Evolutionary conservation across 1,284 basidiomycete species (phyloP), one percentile per base, ranked within the genome.

Genomic region (Salmacisia buchloeana): DNA sequence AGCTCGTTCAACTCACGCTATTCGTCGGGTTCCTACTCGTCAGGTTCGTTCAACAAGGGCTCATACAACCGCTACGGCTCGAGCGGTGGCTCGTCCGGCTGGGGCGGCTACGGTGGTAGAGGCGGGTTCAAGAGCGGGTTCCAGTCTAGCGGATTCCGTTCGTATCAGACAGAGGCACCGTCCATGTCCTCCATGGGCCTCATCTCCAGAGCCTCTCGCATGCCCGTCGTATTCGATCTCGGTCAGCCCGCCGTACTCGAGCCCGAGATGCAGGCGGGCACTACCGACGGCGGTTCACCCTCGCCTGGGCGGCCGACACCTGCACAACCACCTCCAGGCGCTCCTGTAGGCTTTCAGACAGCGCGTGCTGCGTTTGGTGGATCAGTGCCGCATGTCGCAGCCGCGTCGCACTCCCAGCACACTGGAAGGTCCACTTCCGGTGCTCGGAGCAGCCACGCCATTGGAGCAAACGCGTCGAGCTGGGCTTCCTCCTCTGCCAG

Each of bases 31-130:
- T 18, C 36, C 38, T 29, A 33, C 27, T 18, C 58, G 41, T 9
- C 27, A 12, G 58, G 27, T 15, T 18, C 10, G 58, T 52, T 52
- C 46, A 52, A 52, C 9, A 5, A 21, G 2, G 46, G 46, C 46
- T 52, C 46, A 1, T 52, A 52, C 46, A 31, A 52, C 18, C 46
- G 46, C 18, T 52, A 39, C 25, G 38, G 41, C 25, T 29, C 15
- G 21, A 38, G 38, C 34, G 6, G 18, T 6, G 21, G 56, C 29
- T 15, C 23, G 33, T 57, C 54, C 12, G 10, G 29, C 15, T 61
- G 29, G 66, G 67, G 41, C 41, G 23, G 23, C 60, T 67, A 71
- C 25, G 67, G 67, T 4, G 65, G 63, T 13, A 52, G 52, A 23
- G 65, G 69, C 29, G 67, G 67, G 13, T 64, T 65, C 35, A 60